Percentiles rank a stretch among this genome's conserved stretches.
phyloP scores from a whole-genome alignment of 768 basidiomycete genomes.

The Tulasnella sp. region DNA sequence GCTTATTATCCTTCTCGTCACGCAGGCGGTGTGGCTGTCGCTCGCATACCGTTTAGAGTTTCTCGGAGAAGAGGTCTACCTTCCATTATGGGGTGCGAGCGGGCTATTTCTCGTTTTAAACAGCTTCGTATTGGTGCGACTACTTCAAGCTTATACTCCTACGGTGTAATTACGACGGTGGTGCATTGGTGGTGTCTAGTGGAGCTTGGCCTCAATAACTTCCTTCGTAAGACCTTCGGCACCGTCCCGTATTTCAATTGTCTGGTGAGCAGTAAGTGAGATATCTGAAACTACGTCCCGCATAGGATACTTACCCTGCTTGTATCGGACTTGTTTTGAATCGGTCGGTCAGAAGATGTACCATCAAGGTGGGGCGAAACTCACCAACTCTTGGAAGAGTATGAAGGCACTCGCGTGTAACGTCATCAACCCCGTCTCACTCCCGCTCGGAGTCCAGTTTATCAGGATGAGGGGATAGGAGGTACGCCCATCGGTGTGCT shows the following conservation, averaged over 20 bases:
- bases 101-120: constrained; percentile 64
- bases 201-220: constrained; percentile 35
- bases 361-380: constrained; percentile 22
- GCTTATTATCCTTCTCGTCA: neutral
- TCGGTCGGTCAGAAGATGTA: neutral
- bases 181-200: neutral
- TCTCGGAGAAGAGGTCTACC: constrained; percentile 59
- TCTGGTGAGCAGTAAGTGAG: constrained; percentile 18
- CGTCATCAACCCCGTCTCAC: constrained; percentile 62
- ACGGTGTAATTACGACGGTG: neutral
- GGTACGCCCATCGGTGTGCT: constrained; percentile 66
- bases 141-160: constrained; percentile 33
- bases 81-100: constrained; percentile 65
- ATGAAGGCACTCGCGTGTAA: constrained; percentile 73
- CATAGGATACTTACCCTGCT: constrained; percentile 35
- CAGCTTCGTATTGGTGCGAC: constrained; percentile 59
- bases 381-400: constrained; percentile 65
- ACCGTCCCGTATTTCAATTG: constrained; percentile 72
- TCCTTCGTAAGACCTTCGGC: constrained; percentile 69
- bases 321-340: constrained; percentile 47
- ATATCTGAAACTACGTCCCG: neutral
- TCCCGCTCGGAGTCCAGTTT: constrained; percentile 75
- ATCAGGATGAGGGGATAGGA: constrained; percentile 77
- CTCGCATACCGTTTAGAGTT: constrained; percentile 89
- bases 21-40: constrained; percentile 72